Evolutionary conservation across 176 grass and related monocot species (phyloP).

Genomic region (Zea luxurians): DNA sequence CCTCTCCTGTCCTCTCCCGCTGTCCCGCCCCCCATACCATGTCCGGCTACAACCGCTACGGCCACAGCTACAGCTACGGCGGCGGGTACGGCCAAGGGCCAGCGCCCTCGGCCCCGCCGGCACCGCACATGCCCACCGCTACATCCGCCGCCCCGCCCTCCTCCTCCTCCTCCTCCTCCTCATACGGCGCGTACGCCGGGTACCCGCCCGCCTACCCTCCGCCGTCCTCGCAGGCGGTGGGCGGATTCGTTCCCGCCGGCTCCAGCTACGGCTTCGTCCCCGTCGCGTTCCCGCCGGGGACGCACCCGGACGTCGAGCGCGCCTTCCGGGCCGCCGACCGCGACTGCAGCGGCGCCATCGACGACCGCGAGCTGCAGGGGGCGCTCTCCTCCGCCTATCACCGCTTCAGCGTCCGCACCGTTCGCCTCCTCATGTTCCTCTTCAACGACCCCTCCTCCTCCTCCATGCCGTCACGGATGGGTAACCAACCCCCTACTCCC

Average conservation of each 20-base stretch:
- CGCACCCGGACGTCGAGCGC: constrained; percentile 65
- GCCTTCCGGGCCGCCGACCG: constrained; percentile 76
- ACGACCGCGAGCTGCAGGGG: constrained; percentile 74
- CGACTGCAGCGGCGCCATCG: constrained; percentile 71
- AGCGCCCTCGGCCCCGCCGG: constrained; percentile 33
- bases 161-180: not conserved
- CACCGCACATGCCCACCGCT: not conserved
- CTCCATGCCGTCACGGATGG: constrained; percentile 39
- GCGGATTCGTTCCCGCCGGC: constrained; percentile 27
- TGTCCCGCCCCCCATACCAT: not conserved
- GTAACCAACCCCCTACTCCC: constrained; percentile 6
- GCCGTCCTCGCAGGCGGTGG: not conserved
- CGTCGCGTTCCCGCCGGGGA: constrained; percentile 63
- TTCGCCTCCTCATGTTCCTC: constrained; percentile 72
- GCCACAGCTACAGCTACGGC: constrained; percentile 12
- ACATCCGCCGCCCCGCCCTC: not conserved
- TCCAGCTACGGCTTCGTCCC: not conserved
- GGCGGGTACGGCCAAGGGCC: not conserved
- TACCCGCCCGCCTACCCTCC: constrained; percentile 39
- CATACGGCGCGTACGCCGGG: not conserved
- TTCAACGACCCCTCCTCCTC: constrained; percentile 57
- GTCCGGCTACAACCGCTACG: constrained; percentile 53
- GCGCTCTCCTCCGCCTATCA: constrained; percentile 65
- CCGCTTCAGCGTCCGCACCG: constrained; percentile 75
- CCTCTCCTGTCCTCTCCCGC: no score